Evolutionary conservation across 192 early-diverging fungal species (phyloP), one percentile per base, ranked within the genome.

Genomic region (Coemansia sp.): DNA sequence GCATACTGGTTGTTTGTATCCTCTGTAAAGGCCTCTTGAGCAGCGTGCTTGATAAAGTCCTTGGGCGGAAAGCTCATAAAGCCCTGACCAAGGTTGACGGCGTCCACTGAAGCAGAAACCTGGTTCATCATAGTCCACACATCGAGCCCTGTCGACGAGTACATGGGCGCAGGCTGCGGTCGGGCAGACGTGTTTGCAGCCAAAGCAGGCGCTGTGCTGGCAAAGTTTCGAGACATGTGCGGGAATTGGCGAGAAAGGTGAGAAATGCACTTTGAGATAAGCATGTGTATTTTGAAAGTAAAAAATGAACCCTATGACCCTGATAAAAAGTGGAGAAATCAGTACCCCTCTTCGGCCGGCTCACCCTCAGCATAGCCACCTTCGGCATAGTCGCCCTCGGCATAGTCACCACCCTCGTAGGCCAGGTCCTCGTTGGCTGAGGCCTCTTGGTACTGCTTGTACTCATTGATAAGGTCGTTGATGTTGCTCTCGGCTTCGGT

Each of bases 381-480:
- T 12, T 63, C 62, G 21, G 37, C 62, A 7, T 36, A 52, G 25
- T 58, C 55, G 15, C 48, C 52, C 0, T n/a, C 56, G 1, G 48
- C 31, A 44, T 49, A 20, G 0, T 57, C 46, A 1, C 20, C 58
- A 4, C 46, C 59, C 10, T 64, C 77, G 34, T 59, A 17, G n/a
- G 46, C 49, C 22, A 85, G 28, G 52, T 82, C 74, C 26, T 86
- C 87, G 38, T 70, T 86, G 53, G 82, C 74, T 14, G 82, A 81
- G 28, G 88, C 89, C 28, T 89, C 88, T 79, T 92, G 89, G 77
- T 93, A 91, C 87, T 98, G 96, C 81, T 93, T 92, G 85, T 98
- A 98, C 80, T 98, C 96, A 51, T 90, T 91, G 26, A 95, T 87
- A 57, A 98, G 85, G 75, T 98, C 96, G 82, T 92, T 93, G 89